These are phyloP conservation scores for Furcasterigmium sp. DNA, from an alignment of 2,329 filamentous ascomycete genomes.

Conservation along the genomic window DNA sequence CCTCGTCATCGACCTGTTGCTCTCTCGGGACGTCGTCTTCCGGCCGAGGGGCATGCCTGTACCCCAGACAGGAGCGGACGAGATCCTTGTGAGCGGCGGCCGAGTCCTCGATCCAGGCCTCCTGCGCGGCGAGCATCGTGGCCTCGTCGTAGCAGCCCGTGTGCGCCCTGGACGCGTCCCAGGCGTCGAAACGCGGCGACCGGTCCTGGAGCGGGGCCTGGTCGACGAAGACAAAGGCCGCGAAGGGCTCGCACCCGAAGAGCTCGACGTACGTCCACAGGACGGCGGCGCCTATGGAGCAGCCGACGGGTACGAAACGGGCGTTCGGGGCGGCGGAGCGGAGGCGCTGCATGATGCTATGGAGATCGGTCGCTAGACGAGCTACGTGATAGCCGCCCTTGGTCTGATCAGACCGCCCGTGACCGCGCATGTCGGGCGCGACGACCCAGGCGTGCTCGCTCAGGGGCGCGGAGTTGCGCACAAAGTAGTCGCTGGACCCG, in stretches of 20 bases:
- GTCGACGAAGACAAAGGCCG: slow-evolving; percentile 30
- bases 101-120: slow-evolving; percentile 16
- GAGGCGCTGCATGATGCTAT: slow-evolving; percentile 22
- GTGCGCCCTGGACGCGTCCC: slow-evolving; percentile 25
- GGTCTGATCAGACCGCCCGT: slow-evolving; percentile 24
- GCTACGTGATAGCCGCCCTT: slow-evolving; percentile 33
- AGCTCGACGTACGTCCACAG: slow-evolving; percentile 35
- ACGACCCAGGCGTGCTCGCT: slow-evolving; percentile 25
- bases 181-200: slow-evolving; percentile 18
- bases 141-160: slow-evolving; percentile 30
- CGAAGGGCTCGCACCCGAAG: slow-evolving; percentile 24
- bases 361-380: slow-evolving; percentile 30
- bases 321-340: slow-evolving; percentile 4
- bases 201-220: slow-evolving; percentile 35
- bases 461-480: slow-evolving; percentile 24
- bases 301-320: slow-evolving; percentile 27
- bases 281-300: slow-evolving; percentile 34
- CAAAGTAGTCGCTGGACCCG: slow-evolving; percentile 32
- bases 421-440: slow-evolving; percentile 32
- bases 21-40: slow-evolving; percentile 17
- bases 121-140: slow-evolving; percentile 25
- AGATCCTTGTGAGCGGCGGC: slow-evolving; percentile 21
- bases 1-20: slow-evolving; percentile 20
- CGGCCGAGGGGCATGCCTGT: slow-evolving; percentile 19
- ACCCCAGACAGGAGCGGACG: slow-evolving; percentile 28